phyloP scores from a whole-genome alignment of 306 rosid species.

The Calophaca sinica region DNA sequence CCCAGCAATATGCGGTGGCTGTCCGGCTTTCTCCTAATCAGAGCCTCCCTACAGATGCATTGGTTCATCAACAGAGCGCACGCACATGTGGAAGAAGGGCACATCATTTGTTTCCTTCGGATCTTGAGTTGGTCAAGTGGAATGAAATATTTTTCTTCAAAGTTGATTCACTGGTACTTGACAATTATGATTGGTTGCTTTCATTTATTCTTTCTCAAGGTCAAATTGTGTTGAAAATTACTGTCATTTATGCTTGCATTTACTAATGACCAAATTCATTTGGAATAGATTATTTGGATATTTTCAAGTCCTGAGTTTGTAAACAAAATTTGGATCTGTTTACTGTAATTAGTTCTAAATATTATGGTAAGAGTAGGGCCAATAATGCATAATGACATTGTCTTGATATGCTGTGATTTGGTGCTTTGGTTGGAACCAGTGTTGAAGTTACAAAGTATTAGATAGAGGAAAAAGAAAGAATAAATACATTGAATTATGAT shows the following conservation, averaged over 20 bases:
- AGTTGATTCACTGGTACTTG: constrained; percentile 83
- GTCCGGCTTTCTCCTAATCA: constrained; percentile 74
- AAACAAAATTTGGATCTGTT: constrained; percentile 12
- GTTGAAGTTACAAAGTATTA: background rate
- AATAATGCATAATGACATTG: background rate
- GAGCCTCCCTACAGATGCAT: constrained; percentile 51
- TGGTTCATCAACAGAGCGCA: constrained; percentile 81
- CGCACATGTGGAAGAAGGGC: constrained; percentile 86
- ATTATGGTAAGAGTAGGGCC: background rate
- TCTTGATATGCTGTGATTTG: background rate
- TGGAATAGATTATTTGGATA: constrained; percentile 13
- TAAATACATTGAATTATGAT: background rate
- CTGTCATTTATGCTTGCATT: constrained; percentile 21
- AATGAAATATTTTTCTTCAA: constrained; percentile 94
- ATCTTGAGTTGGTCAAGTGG: constrained; percentile 82
- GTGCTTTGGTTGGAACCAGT: background rate
- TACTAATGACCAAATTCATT: constrained; percentile 17
- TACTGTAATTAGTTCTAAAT: constrained; percentile 3
- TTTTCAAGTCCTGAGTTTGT: background rate
- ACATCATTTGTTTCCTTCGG: constrained; percentile 55
- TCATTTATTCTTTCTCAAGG: constrained; percentile 21
- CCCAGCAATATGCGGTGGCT: constrained; percentile 76
- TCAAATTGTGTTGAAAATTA: constrained; percentile 10
- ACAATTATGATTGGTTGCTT: constrained; percentile 31
- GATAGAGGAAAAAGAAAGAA: background rate